Conservation (phyloP, 192 early-diverging fungal species). For the Entrophospora sp. region DNA sequence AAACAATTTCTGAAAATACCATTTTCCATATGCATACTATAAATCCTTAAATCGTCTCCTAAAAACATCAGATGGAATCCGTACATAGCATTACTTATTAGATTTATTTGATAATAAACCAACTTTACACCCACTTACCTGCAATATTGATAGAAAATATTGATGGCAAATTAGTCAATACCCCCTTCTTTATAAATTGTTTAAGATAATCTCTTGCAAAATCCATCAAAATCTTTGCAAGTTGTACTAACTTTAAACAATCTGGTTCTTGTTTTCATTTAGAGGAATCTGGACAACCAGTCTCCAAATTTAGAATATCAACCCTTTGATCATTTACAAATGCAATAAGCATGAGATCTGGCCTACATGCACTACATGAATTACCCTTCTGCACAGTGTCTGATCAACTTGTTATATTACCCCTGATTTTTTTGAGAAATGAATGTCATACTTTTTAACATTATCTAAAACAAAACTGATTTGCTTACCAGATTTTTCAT, state of each 20-base stretch:
- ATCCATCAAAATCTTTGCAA: constrained; percentile 3
- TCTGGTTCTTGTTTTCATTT: background rate
- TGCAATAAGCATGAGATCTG: background rate
- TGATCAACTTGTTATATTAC: background rate
- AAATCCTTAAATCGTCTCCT: constrained; percentile 8
- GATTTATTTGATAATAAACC: background rate
- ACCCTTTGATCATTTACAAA: background rate
- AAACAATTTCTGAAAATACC: constrained; percentile 10
- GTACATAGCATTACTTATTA: background rate
- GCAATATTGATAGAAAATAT: constrained; percentile 12
- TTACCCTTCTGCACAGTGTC: background rate
- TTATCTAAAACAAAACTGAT: background rate
- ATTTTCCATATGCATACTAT: no score
- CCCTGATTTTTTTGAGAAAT: background rate
- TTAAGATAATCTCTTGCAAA: background rate
- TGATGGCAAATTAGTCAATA: background rate
- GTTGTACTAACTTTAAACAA: background rate
- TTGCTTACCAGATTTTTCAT: background rate
- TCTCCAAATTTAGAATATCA: background rate
- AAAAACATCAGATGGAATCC: no score
- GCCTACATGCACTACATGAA: background rate
- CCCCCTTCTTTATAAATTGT: background rate
- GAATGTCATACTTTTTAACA: background rate
- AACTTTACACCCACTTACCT: background rate
- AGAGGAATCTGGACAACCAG: background rate